phyloP scores from a whole-genome alignment of 139 green algal genomes.

The Penium margaritaceum region DNA sequence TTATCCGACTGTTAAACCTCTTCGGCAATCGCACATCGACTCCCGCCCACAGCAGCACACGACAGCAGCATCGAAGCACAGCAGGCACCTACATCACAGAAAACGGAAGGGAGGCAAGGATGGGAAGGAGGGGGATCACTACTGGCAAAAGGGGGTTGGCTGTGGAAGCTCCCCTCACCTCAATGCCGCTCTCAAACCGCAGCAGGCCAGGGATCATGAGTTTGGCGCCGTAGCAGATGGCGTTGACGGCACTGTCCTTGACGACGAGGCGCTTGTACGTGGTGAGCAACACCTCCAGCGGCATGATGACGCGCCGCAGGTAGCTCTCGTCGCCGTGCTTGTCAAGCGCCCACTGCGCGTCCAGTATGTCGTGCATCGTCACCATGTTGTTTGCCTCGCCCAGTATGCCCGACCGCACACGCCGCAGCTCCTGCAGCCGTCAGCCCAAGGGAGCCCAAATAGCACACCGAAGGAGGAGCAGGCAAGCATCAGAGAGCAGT shows the following conservation, averaged over 20 bases:
- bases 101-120: too few species aligned
- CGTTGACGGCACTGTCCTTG: slow-evolving; percentile 95
- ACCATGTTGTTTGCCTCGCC: slow-evolving; percentile 96
- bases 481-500: too few species aligned
- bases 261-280: slow-evolving; percentile 92
- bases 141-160: too few species aligned
- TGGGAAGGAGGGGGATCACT: too few species aligned
- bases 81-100: too few species aligned
- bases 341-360: slow-evolving; percentile 87
- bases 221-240: slow-evolving; percentile 98
- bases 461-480: too few species aligned
- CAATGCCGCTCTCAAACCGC: slow-evolving; percentile 47
- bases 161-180: too few species aligned
- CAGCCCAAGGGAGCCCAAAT: too few species aligned
- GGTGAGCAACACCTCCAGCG: slow-evolving; percentile 87
- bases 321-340: slow-evolving; percentile 89
- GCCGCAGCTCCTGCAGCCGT: slow-evolving; percentile 71
- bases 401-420: slow-evolving; percentile 87
- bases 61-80: too few species aligned
- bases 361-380: slow-evolving; percentile 98
- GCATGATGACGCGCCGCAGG: slow-evolving; percentile 85
- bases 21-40: too few species aligned
- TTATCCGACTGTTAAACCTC: neutral
- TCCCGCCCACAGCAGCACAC: too few species aligned
- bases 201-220: slow-evolving; percentile 95